Conservation (phyloP, 176 grass and related monocot species). For the Metroxylon sagu region DNA sequence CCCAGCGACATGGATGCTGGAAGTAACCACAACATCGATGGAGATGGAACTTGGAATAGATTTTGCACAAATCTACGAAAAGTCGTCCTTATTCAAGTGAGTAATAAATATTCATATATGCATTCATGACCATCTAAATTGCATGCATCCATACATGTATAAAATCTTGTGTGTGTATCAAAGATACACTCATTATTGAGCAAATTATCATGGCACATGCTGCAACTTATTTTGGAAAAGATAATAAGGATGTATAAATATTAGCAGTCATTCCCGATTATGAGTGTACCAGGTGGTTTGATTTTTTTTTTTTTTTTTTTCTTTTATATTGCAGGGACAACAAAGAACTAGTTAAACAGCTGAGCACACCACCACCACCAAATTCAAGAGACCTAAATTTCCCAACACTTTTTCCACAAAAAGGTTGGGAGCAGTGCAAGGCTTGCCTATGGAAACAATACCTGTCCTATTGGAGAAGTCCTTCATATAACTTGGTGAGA, state of each 20-base stretch:
- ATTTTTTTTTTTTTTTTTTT: no score
- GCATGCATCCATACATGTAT: no score
- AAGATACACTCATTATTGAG: no score
- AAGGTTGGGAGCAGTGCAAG: conserved; percentile 47
- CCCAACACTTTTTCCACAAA: conserved; percentile 45
- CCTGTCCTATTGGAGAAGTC: conserved; percentile 74
- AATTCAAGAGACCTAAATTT: conserved; percentile 41
- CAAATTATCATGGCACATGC: no score
- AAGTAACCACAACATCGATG: conserved; percentile 52
- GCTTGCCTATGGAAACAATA: conserved; percentile 76
- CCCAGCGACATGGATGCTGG: conserved; percentile 80
- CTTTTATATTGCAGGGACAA: conserved; percentile 19
- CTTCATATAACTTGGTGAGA: conserved; percentile 60
- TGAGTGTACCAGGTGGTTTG: no score
- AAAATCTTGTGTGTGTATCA: no score
- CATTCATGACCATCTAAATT: no score
- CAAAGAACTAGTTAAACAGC: conserved; percentile 20
- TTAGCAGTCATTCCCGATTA: no score
- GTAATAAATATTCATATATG: background rate
- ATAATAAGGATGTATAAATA: no score
- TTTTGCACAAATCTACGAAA: conserved; percentile 54
- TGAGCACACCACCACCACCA: conserved; percentile 33
- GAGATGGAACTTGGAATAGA: conserved; percentile 42
- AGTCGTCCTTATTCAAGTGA: conserved; percentile 47
- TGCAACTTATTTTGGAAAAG: no score